Base-by-base conservation (phyloP, 495 filamentous ascomycete genomes). In the Clavariopsis aquatica region DNA sequence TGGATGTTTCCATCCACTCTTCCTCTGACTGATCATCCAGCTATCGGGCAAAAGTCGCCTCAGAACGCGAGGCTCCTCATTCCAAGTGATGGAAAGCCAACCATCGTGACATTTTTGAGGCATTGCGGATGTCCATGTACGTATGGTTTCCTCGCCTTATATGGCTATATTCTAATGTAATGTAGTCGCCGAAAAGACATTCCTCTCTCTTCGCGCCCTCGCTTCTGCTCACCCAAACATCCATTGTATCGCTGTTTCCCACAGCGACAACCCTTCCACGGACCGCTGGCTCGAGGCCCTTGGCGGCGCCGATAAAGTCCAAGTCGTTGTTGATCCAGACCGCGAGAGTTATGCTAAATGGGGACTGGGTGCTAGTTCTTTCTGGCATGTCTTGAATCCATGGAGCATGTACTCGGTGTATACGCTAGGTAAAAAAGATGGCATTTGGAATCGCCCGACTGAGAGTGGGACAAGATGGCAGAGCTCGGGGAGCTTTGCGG, bases 101-200 rank as follows among this genome's bases (percentile, higher is more conserved):
- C 77, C 4, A 61, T 87, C 19, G 72, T 87, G 22, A 75, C 81
- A 28, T 88, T 87, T 69, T 71, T 88, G 4, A 74, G 85, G 26
- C 84, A 86, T 69, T 86, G 82, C 68, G 83, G 85, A 15, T 85
- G 81, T 76, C 85, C 84, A 8, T 87, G 83, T 71, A 36, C 54
- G 51, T 64, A 17, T 2, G 46, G 20, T 49, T 23, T 34, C 53
- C 56, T 12, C 28, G 5, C 22, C 28, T 23, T 34, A 60, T 17
- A 23, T 24, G 57, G 26, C 13, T 28, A 28, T 26, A 43, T 15
- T n/a, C 53, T 64, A 51, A 64, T 22, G 5, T 41, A 31, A 12
- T 45, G 41, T 45, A 81, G 82, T 85, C 69, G 83, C 85, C n/a
- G 85, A 86, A 65, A 85, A 86, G 68, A 80, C 81, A 8, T 84